phyloP scores from a whole-genome alignment of 148 eudicot genomes.

The Euryodendron excelsum region DNA sequence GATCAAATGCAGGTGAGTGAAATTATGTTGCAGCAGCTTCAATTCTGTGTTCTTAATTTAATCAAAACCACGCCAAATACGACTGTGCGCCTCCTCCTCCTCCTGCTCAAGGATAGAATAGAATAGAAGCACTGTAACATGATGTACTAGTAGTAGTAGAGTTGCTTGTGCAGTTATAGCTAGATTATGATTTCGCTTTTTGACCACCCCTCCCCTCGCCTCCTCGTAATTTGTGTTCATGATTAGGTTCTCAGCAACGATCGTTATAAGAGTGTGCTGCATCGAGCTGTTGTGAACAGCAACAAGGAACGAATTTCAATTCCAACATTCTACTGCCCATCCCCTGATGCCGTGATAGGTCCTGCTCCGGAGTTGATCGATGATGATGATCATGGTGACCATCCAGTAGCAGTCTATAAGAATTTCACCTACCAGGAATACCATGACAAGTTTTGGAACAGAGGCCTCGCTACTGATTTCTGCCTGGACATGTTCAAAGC shows the following conservation, averaged over 20 bases:
- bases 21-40: no score
- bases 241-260: conserved; percentile 24
- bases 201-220: no score
- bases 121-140: no score
- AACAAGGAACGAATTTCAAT: conserved; percentile 18
- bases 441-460: conserved; percentile 20
- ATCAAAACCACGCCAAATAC: no score
- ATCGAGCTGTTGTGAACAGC: conserved; percentile 20
- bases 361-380: conserved; percentile 16
- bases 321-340: conserved; percentile 27
- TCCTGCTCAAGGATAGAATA: no score
- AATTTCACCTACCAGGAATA: conserved; percentile 20
- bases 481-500: conserved; percentile 18
- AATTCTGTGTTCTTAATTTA: background rate
- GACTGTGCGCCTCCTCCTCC: no score
- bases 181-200: background rate
- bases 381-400: background rate
- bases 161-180: background rate
- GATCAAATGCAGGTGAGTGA: conserved; percentile 23
- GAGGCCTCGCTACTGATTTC: conserved; percentile 6
- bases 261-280: conserved; percentile 25
- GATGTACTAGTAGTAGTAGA: no score
- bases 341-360: conserved; percentile 10
- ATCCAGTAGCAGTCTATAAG: conserved; percentile 7
- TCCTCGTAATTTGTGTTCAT: no score